A percentile compares a stretch with the other conserved stretches of the same genome.
Conservation (phyloP, 352 stramenopile genomes). For the Phytophthora citricola region DNA sequence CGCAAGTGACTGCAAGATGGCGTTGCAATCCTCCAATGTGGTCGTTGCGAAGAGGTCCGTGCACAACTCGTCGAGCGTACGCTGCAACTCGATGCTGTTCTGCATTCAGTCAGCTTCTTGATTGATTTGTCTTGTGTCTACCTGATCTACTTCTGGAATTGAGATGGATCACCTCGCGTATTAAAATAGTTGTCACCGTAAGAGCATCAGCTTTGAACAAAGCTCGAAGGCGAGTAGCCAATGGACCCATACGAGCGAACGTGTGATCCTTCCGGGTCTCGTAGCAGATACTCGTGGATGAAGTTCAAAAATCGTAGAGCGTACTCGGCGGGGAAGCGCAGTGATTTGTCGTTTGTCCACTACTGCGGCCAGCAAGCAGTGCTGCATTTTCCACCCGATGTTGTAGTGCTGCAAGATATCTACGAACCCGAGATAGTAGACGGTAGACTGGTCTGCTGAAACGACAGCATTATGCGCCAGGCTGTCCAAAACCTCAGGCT, state of each 20-base stretch:
- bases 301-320: slow-evolving; percentile 87
- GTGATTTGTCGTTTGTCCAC: slow-evolving; percentile 84
- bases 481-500: slow-evolving; percentile 53
- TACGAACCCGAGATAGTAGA: slow-evolving; percentile 89
- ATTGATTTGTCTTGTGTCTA: slow-evolving; percentile 17
- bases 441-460: slow-evolving; percentile 67
- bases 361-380: slow-evolving; percentile 73
- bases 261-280: slow-evolving; percentile 59
- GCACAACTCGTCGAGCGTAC: slow-evolving; percentile 45
- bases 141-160: slow-evolving; percentile 10
- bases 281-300: slow-evolving; percentile 85
- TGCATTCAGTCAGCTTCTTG: slow-evolving; percentile 21
- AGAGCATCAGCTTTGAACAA: slow-evolving; percentile 13
- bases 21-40: slow-evolving; percentile 25
- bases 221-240: slow-evolving; percentile 43
- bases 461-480: slow-evolving; percentile 83
- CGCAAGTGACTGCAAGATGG: slow-evolving; percentile 44
- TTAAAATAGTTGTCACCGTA: slow-evolving; percentile 22
- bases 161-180: slow-evolving; percentile 17
- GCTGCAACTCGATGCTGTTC: slow-evolving; percentile 34
- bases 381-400: slow-evolving; percentile 85
- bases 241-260: slow-evolving; percentile 81
- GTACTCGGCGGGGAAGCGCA: slow-evolving; percentile 83
- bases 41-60: slow-evolving; percentile 33
- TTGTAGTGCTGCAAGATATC: slow-evolving; percentile 90